Conservation (phyloP, 176 grass and related monocot species). For the Oryza meridionalis region DNA sequence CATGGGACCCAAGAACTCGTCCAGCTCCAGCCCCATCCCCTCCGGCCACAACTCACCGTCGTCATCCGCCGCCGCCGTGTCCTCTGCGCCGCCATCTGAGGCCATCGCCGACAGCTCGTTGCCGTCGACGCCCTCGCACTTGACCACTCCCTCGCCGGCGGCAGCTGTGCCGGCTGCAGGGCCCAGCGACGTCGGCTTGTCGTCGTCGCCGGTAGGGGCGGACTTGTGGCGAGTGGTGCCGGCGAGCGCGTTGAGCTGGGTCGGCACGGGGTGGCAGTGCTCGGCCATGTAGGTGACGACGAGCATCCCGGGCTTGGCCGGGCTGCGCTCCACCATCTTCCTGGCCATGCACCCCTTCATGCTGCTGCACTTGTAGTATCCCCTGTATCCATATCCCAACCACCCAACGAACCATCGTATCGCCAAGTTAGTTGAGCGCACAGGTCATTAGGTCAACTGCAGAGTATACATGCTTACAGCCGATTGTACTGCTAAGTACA, state of each 20-base stretch:
- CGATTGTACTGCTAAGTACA: neutral
- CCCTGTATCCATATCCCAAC: conserved; percentile 46
- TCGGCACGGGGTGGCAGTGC: conserved; percentile 85
- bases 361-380: conserved; percentile 96
- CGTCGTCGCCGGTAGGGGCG: conserved; percentile 1
- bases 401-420: neutral
- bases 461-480: conserved; percentile 9
- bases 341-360: conserved; percentile 88
- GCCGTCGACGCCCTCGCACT: conserved; percentile 42
- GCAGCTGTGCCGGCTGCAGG: neutral
- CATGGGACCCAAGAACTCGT: conserved; percentile 45
- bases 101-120: conserved; percentile 32
- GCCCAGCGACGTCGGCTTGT: conserved; percentile 15
- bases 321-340: conserved; percentile 94
- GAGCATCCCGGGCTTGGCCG: conserved; percentile 65
- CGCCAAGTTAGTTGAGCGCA: neutral
- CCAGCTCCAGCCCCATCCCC: conserved; percentile 60
- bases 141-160: neutral
- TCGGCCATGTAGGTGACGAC: conserved; percentile 91
- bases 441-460: conserved; percentile 4
- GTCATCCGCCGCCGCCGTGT: conserved; percentile 20
- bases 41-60: conserved; percentile 46
- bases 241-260: conserved; percentile 88
- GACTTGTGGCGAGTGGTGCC: conserved; percentile 79
- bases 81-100: neutral